Evolutionary conservation across 306 rosid species (phyloP).

Genomic region (Cajanus cajan): DNA sequence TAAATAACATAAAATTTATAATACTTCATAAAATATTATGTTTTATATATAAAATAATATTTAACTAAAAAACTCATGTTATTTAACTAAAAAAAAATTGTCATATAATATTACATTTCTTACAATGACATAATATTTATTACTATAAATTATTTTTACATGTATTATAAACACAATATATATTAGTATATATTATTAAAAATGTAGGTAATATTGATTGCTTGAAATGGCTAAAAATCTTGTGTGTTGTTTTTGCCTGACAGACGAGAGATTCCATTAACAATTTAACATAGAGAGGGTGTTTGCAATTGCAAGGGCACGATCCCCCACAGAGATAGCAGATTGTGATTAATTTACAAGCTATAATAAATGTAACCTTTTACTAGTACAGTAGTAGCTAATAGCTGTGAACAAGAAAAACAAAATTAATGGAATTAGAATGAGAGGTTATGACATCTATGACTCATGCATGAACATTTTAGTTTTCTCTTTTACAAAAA

Average conservation of each 20-base stretch:
- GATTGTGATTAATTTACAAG: conserved; percentile 33
- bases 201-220: too few relatives aligned
- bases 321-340: conserved; percentile 34
- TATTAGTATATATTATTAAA: too few relatives aligned
- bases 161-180: too few relatives aligned
- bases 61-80: too few relatives aligned
- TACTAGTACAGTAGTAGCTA: background rate
- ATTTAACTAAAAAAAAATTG: too few relatives aligned
- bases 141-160: too few relatives aligned
- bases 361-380: conserved; percentile 27
- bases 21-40: too few relatives aligned
- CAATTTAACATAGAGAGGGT: conserved; percentile 3
- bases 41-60: too few relatives aligned
- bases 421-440: background rate
- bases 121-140: too few relatives aligned
- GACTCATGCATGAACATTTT: background rate
- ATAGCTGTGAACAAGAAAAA: background rate
- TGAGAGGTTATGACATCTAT: background rate
- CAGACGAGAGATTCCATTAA: conserved; percentile 25
- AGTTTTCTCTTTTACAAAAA: conserved; percentile 21
- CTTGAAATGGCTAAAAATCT: conserved; percentile 24
- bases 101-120: too few relatives aligned
- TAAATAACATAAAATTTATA: too few relatives aligned
- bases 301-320: conserved; percentile 27
- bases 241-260: background rate